Conservation (phyloP, 2,329 filamentous ascomycete species). For the Didymella segeticola region DNA sequence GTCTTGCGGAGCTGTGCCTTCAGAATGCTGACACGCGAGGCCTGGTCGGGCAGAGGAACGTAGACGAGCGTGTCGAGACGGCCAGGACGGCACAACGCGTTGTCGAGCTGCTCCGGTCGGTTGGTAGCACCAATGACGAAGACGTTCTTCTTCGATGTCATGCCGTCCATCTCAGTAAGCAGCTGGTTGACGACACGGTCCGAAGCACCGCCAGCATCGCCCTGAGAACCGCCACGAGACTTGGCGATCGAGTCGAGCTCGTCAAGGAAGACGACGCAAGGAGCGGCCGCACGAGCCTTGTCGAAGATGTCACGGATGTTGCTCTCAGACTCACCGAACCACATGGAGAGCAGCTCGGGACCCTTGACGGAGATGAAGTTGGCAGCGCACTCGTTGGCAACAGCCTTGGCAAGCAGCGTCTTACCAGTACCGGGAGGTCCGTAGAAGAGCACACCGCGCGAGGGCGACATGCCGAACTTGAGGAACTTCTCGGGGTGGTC, state of each 20-base stretch:
- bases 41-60: conserved; percentile 92
- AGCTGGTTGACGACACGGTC: conserved; percentile 99
- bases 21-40: conserved; percentile 86
- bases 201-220: conserved; percentile 96
- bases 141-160: conserved; percentile 99
- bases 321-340: conserved; percentile 99
- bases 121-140: conserved; percentile 99
- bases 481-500: conserved; percentile 99
- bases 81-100: conserved; percentile 95
- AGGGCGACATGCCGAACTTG: conserved; percentile 98
- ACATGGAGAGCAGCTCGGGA: conserved; percentile 98
- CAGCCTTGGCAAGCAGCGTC: conserved; percentile 98
- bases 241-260: conserved; percentile 99
- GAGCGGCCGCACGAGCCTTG: conserved; percentile 96
- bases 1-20: conserved; percentile 98
- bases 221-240: conserved; percentile 94
- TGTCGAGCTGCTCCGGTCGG: conserved; percentile 97
- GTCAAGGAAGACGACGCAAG: conserved; percentile 98
- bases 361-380: conserved; percentile 99
- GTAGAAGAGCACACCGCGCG: conserved; percentile 98
- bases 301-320: conserved; percentile 99
- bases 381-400: conserved; percentile 98
- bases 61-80: conserved; percentile 99
- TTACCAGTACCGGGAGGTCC: conserved; percentile 99
- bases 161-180: conserved; percentile 98